A percentile compares a stretch with the other conserved stretches of the same genome.
Evolutionary conservation across 2,329 filamentous ascomycete genomes (phyloP).

Genomic region (Calonectria fujianensis): DNA sequence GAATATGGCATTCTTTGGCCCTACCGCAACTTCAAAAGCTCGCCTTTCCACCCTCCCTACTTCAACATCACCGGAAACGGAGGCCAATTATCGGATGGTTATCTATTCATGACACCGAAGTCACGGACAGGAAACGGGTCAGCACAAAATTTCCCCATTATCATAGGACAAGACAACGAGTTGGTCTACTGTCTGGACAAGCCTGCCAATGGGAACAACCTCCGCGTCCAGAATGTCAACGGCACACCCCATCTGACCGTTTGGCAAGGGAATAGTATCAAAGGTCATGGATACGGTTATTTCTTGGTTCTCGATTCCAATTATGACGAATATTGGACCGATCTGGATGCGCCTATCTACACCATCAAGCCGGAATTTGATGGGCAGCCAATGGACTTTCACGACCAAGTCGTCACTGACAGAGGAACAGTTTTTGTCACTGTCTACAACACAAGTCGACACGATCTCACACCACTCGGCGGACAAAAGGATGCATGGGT

Average conservation of each 20-base stretch:
- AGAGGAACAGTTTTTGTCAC: conserved; percentile 51
- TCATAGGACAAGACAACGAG: conserved; percentile 56
- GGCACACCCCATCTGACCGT: conserved; percentile 57
- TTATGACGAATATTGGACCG: conserved; percentile 50
- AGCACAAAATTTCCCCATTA: conserved; percentile 43
- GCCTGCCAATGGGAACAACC: conserved; percentile 42
- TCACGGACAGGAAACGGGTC: conserved; percentile 33
- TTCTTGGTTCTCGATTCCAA: conserved; percentile 56
- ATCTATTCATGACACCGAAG: conserved; percentile 54
- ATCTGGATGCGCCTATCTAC: conserved; percentile 38
- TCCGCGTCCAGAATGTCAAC: conserved; percentile 55
- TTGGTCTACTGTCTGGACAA: conserved; percentile 55
- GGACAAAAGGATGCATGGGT: conserved; percentile 46
- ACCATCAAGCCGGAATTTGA: conserved; percentile 16
- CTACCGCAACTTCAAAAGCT: conserved; percentile 51
- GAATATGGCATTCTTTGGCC: conserved; percentile 37
- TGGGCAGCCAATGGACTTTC: conserved; percentile 45
- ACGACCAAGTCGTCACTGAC: conserved; percentile 50
- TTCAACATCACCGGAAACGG: conserved; percentile 45
- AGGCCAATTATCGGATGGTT: conserved; percentile 50
- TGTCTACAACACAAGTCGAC: conserved; percentile 50
- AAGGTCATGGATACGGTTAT: conserved; percentile 58
- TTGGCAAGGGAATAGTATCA: conserved; percentile 53
- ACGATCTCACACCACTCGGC: conserved; percentile 46
- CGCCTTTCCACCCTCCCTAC: conserved; percentile 50